phyloP scores from a whole-genome alignment of 495 filamentous ascomycete genomes.

The Tuber aestivum region DNA sequence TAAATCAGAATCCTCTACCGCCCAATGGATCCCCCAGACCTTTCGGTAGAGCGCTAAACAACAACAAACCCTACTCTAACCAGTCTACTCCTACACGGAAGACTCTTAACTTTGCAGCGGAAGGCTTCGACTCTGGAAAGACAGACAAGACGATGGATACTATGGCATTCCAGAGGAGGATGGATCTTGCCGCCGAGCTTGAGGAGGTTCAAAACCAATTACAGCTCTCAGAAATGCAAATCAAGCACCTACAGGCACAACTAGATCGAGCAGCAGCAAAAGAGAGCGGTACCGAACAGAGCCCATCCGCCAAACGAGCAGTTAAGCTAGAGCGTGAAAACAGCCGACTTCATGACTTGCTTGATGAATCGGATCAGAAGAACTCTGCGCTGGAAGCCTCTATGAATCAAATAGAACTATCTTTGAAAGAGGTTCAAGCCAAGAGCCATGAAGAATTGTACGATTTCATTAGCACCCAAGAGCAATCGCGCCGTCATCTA shows the following conservation, averaged over 20 bases:
- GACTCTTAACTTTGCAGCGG: slow-evolving; percentile 61
- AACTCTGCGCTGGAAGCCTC: slow-evolving; percentile 84
- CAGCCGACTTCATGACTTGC: slow-evolving; percentile 82
- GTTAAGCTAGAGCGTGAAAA: slow-evolving; percentile 92
- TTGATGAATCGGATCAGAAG: slow-evolving; percentile 91
- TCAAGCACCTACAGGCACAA: slow-evolving; percentile 86
- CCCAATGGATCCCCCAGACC: slow-evolving; percentile 72
- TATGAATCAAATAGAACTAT: slow-evolving; percentile 80
- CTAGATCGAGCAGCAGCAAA: slow-evolving; percentile 58
- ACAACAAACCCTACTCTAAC: slow-evolving; percentile 65
- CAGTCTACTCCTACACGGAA: slow-evolving; percentile 69
- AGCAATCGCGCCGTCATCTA: slow-evolving; percentile 75
- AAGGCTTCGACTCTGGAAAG: slow-evolving; percentile 65
- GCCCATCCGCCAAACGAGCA: slow-evolving; percentile 71
- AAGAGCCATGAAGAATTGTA: slow-evolving; percentile 93
- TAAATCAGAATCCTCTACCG: slow-evolving; percentile 74
- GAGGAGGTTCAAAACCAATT: slow-evolving; percentile 93
- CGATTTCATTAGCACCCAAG: slow-evolving; percentile 88
- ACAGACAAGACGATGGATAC: slow-evolving; percentile 89
- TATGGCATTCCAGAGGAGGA: slow-evolving; percentile 75
- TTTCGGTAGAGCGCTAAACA: slow-evolving; percentile 65
- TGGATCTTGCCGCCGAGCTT: slow-evolving; percentile 85
- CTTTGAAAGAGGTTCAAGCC: slow-evolving; percentile 83
- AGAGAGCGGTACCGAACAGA: slow-evolving; percentile 68
- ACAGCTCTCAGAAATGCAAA: slow-evolving; percentile 92